Conservation (phyloP, 495 filamentous ascomycete genomes). For the Beverwykella pulmonaria region DNA sequence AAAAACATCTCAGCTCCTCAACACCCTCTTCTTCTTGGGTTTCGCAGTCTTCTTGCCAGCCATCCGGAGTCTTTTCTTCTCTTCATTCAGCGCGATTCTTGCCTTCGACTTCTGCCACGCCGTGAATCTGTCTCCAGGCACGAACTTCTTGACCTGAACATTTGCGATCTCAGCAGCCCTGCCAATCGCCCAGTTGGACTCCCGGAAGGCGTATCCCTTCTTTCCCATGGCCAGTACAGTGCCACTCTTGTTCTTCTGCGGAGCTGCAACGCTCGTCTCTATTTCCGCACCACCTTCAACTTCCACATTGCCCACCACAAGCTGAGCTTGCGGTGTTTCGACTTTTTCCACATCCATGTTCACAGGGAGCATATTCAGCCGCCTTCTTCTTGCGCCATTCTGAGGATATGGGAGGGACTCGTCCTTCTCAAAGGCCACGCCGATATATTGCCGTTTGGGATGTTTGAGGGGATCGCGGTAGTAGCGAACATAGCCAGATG, state of each 20-base stretch:
- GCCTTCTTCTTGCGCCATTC: slow-evolving; percentile 67
- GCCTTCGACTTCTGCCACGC: slow-evolving; percentile 61
- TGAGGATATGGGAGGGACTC: slow-evolving; percentile 71
- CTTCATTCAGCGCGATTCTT: slow-evolving; percentile 56
- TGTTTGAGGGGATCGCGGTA: slow-evolving; percentile 82
- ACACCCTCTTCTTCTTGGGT: slow-evolving; percentile 26
- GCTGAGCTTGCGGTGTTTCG: background rate
- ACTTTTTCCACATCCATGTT: slow-evolving; percentile 4
- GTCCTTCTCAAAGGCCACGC: slow-evolving; percentile 78
- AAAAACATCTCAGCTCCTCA: background rate
- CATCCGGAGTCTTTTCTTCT: slow-evolving; percentile 62
- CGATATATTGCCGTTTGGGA: slow-evolving; percentile 86
- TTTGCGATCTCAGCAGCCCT: slow-evolving; percentile 62
- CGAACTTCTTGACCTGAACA: slow-evolving; percentile 55
- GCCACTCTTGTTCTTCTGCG: background rate
- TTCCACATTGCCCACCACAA: slow-evolving; percentile 12
- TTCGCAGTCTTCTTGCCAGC: slow-evolving; percentile 45
- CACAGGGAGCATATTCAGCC: slow-evolving; percentile 67
- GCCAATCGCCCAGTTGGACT: slow-evolving; percentile 86
- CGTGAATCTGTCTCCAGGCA: slow-evolving; percentile 60
- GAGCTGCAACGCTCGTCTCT: background rate
- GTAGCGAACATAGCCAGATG: slow-evolving; percentile 90
- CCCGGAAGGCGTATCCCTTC: slow-evolving; percentile 53
- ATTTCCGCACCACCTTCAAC: slow-evolving; percentile 16
- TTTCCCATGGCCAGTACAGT: slow-evolving; percentile 16